Evolutionary conservation across 2,329 filamentous ascomycete genomes (phyloP), one percentile per base, ranked within the genome.

Genomic region (Alternaria panax): DNA sequence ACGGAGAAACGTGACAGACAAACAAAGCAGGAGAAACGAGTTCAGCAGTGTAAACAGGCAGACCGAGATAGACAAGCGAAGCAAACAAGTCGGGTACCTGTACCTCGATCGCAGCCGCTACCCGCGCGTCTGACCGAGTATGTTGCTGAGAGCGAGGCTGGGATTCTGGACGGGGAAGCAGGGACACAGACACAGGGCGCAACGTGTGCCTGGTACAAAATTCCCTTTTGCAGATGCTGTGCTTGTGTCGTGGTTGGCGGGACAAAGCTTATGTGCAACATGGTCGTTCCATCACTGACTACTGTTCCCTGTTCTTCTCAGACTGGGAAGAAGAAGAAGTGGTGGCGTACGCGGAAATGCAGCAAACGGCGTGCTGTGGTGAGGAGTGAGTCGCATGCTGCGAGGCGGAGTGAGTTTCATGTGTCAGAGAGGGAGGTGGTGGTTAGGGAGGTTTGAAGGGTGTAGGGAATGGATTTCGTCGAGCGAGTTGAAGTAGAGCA

Each of bases 161-260:
- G 24, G 38, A 41, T 16, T 16, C 16, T 12, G 12, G 9, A 16
- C 12, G 20, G 27, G 6, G 41, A 16, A 27, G 20, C 9, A 28
- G 41, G 28, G 4, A 24, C 20, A 45, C 7, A 20, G 20, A 5
- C 20, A 30, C n/a, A n/a, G n/a, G n/a, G n/a, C n/a, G n/a, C n/a
- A 22, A 51, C 36, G 1, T 51, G 48, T 24, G n/a, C 16, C 4
- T 51, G 48, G 48, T 51, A 51, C 12, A 51, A 42, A 20, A 7
- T 41, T 1, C 48, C 34, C 16, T 51, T 51, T 28, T 51, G 48
- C 5, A 51, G 11, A 40, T 51, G 48, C 36, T 51, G 48, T 16
- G 27, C 18, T 5, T 51, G 48, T 14, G 16, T 36, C 14, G 22
- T 30, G 18, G 32, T 45, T 12, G 18, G 9, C 5, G 40, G 22